Evolutionary conservation across 1,284 basidiomycete species (phyloP).

Genomic region (Gomphus sp.): DNA sequence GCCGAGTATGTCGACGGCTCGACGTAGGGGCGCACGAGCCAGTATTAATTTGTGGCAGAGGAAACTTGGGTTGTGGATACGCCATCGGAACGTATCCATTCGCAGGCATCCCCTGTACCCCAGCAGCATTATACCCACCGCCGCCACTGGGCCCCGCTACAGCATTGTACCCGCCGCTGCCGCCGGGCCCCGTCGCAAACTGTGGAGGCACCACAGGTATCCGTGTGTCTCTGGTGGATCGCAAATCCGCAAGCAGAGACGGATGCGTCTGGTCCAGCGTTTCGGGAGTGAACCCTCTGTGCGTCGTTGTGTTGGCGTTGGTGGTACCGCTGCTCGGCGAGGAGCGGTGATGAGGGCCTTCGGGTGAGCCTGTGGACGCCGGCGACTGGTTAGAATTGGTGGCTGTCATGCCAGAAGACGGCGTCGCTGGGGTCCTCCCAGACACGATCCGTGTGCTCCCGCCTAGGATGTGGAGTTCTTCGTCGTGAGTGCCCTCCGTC

Average conservation of each 20-base stretch:
- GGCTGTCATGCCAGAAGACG: not conserved
- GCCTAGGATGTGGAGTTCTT: slow-evolving; percentile 8
- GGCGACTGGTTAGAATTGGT: slow-evolving; percentile 1
- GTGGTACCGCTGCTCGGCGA: not conserved
- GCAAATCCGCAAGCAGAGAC: not conserved
- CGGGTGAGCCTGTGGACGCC: slow-evolving; percentile 1
- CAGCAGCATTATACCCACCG: no score
- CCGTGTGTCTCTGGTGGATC: not conserved
- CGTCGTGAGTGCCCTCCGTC: not conserved
- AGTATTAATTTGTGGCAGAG: not conserved
- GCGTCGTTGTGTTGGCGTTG: no score
- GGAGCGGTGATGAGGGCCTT: slow-evolving; percentile 2
- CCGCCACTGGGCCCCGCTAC: no score
- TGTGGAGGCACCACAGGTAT: no score
- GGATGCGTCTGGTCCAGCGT: slow-evolving; percentile 7
- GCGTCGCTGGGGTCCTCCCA: not conserved
- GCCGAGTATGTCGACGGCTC: not conserved
- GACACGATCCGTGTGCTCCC: slow-evolving; percentile 6
- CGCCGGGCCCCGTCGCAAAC: no score
- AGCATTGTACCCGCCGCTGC: no score
- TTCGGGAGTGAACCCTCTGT: slow-evolving; percentile 7
- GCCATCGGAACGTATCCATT: not conserved
- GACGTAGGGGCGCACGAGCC: not conserved
- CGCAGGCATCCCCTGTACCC: no score
- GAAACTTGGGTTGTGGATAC: not conserved